phyloP scores from a whole-genome alignment of 2,329 filamentous ascomycete species.

The Pseudopithomyces maydicus region DNA sequence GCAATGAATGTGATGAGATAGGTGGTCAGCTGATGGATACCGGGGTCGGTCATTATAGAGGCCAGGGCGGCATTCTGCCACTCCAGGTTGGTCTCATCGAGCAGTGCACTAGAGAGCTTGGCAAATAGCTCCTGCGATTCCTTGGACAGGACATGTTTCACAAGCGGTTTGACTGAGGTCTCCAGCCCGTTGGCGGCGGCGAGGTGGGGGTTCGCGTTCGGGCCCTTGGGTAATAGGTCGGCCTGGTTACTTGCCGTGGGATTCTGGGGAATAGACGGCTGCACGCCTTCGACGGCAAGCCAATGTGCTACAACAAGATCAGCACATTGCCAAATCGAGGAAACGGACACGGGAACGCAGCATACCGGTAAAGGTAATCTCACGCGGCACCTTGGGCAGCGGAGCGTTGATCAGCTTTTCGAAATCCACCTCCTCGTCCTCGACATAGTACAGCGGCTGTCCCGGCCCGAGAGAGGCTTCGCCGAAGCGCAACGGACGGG shows the following conservation, averaged over 20 bases:
- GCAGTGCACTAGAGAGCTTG: slow-evolving; percentile 85
- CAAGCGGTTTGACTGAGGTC: slow-evolving; percentile 83
- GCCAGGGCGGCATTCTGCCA: slow-evolving; percentile 84
- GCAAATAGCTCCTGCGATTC: slow-evolving; percentile 97
- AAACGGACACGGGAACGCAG: background rate
- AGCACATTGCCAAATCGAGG: slow-evolving; percentile 2
- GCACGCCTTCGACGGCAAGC: slow-evolving; percentile 96
- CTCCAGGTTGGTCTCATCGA: slow-evolving; percentile 86
- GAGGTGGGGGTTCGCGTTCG: slow-evolving; percentile 82
- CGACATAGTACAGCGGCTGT: slow-evolving; percentile 94
- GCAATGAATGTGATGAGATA: slow-evolving; percentile 97
- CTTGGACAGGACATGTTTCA: slow-evolving; percentile 95
- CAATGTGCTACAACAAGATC: slow-evolving; percentile 74
- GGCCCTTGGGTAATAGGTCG: slow-evolving; percentile 87
- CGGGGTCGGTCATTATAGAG: slow-evolving; percentile 85
- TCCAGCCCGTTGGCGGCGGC: slow-evolving; percentile 84
- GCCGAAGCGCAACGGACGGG: slow-evolving; percentile 84
- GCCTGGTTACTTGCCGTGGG: slow-evolving; percentile 85
- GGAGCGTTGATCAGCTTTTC: slow-evolving; percentile 98
- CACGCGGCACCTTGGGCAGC: slow-evolving; percentile 89
- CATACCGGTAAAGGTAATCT: slow-evolving; percentile 87
- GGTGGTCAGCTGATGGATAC: slow-evolving; percentile 91
- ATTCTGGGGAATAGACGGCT: slow-evolving; percentile 95
- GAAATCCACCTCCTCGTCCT: slow-evolving; percentile 98
- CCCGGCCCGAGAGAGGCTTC: slow-evolving; percentile 93